Percentiles rank a stretch among this genome's conserved stretches.
phyloP scores from a whole-genome alignment of 805 yeast species.

The Yamadazyma scolyti region DNA sequence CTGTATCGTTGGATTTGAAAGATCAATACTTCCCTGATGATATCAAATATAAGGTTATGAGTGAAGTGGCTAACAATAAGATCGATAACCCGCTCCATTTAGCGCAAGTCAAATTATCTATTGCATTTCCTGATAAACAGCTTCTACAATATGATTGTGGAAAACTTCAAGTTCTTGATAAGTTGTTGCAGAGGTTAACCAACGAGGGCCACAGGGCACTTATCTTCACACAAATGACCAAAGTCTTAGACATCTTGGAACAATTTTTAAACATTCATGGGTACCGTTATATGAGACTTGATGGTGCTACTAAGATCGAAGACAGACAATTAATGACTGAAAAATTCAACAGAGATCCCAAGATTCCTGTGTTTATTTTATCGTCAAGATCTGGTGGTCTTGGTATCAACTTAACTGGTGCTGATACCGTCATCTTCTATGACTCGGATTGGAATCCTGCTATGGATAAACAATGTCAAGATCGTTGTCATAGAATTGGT shows the following conservation, averaged over 20 bases:
- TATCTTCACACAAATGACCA: slow-evolving; percentile 97
- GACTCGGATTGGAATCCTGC: slow-evolving; percentile 99
- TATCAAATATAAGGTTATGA: slow-evolving; percentile 27
- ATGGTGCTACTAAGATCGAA: slow-evolving; percentile 96
- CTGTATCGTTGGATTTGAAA: slow-evolving; percentile 69
- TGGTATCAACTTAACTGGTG: slow-evolving; percentile 97
- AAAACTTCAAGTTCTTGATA: slow-evolving; percentile 81
- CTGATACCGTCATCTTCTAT: slow-evolving; percentile 96
- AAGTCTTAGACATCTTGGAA: slow-evolving; percentile 88
- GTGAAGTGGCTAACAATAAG: slow-evolving; percentile 30
- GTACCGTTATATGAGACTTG: slow-evolving; percentile 88
- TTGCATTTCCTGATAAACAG: slow-evolving; percentile 95
- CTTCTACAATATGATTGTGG: slow-evolving; percentile 95
- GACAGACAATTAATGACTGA: slow-evolving; percentile 95
- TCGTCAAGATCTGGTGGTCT: slow-evolving; percentile 98
- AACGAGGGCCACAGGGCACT: slow-evolving; percentile 90
- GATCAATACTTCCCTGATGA: slow-evolving; percentile 44
- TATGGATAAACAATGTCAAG: slow-evolving; percentile 99
- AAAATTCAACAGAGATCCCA: slow-evolving; percentile 80
- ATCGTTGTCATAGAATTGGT: slow-evolving; percentile 98
- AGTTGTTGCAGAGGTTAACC: slow-evolving; percentile 68
- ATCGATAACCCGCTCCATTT: slow-evolving; percentile 65
- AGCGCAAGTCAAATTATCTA: slow-evolving; percentile 79
- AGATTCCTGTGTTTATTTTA: slow-evolving; percentile 84
- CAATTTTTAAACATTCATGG: slow-evolving; percentile 94